Evolutionary conservation across 139 green algal genomes (phyloP).

Genomic region (Tetraselmis chui): DNA sequence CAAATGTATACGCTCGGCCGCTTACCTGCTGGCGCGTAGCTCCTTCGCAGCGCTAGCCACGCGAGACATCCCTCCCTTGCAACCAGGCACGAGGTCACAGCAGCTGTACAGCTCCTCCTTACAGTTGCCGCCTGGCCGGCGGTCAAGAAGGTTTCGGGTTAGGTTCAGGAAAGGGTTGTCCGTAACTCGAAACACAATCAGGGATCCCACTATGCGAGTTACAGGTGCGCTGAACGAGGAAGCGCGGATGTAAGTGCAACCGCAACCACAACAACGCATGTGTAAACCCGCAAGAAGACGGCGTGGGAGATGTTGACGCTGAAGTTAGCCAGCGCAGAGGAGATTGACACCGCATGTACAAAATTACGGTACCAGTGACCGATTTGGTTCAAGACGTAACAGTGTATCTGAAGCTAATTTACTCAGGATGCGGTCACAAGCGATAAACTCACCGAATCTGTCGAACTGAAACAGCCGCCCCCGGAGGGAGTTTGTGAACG

Average conservation of each 20-base stretch:
- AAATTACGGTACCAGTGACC: too few relatives aligned
- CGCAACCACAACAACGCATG: neutral
- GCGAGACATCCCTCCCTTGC: neutral
- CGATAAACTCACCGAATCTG: neutral
- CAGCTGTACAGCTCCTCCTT: neutral
- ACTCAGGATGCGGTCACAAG: neutral
- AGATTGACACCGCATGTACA: too few relatives aligned
- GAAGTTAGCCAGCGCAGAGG: too few relatives aligned
- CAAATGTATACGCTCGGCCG: too few relatives aligned
- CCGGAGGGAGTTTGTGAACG: neutral
- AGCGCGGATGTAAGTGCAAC: neutral
- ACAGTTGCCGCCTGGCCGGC: neutral
- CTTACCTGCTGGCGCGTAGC: neutral
- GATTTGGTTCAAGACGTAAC: neutral
- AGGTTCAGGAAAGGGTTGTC: too few relatives aligned
- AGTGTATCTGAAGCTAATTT: neutral
- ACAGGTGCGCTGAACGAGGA: neutral
- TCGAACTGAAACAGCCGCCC: neutral
- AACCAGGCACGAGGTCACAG: neutral
- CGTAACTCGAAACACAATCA: too few relatives aligned
- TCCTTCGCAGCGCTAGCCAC: neutral
- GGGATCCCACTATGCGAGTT: too few relatives aligned
- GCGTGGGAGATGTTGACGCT: neutral
- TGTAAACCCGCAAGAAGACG: neutral
- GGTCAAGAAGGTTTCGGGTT: too few relatives aligned